Conservation (phyloP, 108 stramenopile genomes). For the Schizochytrium sp. region DNA sequence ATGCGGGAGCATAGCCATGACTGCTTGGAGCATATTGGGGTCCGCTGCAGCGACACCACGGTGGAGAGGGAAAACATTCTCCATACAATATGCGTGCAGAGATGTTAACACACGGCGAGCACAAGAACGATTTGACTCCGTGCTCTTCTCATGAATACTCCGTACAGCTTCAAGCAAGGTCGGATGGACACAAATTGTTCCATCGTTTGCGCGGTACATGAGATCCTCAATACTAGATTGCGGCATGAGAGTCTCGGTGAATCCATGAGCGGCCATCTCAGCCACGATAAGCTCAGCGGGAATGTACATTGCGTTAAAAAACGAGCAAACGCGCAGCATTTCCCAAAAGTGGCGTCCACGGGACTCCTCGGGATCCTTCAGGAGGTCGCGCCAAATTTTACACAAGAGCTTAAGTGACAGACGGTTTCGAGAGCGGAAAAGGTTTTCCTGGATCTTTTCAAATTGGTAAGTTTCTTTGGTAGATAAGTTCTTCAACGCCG, state of each 20-base stretch:
- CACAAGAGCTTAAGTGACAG: slow-evolving; percentile 44
- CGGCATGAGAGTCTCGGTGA: not conserved
- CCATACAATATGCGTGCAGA: slow-evolving; percentile 52
- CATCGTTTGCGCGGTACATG: slow-evolving; percentile 25
- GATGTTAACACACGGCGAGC: slow-evolving; percentile 38
- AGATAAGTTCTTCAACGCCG: slow-evolving; percentile 7
- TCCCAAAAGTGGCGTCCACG: slow-evolving; percentile 40
- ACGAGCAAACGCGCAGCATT: slow-evolving; percentile 16
- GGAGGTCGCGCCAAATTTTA: slow-evolving; percentile 53
- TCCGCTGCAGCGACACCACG: slow-evolving; percentile 23
- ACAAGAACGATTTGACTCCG: not conserved
- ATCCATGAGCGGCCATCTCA: not conserved
- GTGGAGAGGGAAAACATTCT: slow-evolving; percentile 32
- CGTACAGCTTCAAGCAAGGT: slow-evolving; percentile 42
- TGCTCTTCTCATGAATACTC: slow-evolving; percentile 43
- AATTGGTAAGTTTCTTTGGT: slow-evolving; percentile 38
- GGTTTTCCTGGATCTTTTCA: slow-evolving; percentile 58
- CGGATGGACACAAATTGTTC: slow-evolving; percentile 41
- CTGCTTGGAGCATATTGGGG: not conserved
- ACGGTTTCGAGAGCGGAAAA: slow-evolving; percentile 27
- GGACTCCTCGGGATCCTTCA: slow-evolving; percentile 31
- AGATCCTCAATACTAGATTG: not conserved
- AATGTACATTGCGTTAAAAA: slow-evolving; percentile 49
- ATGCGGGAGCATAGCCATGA: slow-evolving; percentile 56
- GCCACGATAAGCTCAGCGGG: not conserved